phyloP scores from a whole-genome alignment of 2,329 filamentous ascomycete genomes.

The Colletotrichum graminicola region DNA sequence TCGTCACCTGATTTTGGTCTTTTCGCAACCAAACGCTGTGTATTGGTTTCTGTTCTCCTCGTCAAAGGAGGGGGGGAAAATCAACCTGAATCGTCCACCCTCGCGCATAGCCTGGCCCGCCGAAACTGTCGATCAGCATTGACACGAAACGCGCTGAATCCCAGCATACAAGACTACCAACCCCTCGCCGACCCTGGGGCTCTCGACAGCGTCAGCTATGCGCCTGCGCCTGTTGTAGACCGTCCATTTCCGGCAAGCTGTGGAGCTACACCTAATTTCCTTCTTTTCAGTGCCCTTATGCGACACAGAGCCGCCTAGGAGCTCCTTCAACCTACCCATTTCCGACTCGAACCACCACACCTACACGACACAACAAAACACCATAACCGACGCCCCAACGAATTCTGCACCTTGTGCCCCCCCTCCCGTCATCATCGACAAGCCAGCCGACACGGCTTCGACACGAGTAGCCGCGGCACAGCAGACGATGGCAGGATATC shows the following conservation, averaged over 20 bases:
- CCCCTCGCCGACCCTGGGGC: constrained; percentile 27
- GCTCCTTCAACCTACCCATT: constrained; percentile 27
- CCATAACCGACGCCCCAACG: constrained; percentile 2
- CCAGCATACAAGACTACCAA: constrained; percentile 24
- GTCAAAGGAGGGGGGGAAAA: neutral
- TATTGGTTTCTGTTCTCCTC: constrained; percentile 27
- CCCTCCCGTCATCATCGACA: constrained; percentile 4
- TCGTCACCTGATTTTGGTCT: neutral
- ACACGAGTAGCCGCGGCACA: constrained; percentile 18
- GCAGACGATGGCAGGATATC: constrained; percentile 49
- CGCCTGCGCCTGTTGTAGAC: constrained; percentile 35
- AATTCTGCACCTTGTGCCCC: constrained; percentile 11
- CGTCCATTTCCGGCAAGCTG: constrained; percentile 37
- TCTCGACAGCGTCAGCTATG: constrained; percentile 28
- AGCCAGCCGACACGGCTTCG: constrained; percentile 2
- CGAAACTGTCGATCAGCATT: constrained; percentile 56
- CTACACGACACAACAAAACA: neutral
- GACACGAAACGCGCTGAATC: constrained; percentile 51
- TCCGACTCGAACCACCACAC: constrained; percentile 20
- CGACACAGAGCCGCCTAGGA: constrained; percentile 24
- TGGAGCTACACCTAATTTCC: constrained; percentile 40
- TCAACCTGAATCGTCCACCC: constrained; percentile 36
- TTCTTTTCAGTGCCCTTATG: constrained; percentile 32
- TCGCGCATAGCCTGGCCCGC: constrained; percentile 45
- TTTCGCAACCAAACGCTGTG: constrained; percentile 24